Percentiles rank a stretch among this genome's conserved stretches.
These are phyloP conservation scores for Pythium chondricola DNA, from an alignment of 352 stramenopile genomes.

Conservation along the genomic window DNA sequence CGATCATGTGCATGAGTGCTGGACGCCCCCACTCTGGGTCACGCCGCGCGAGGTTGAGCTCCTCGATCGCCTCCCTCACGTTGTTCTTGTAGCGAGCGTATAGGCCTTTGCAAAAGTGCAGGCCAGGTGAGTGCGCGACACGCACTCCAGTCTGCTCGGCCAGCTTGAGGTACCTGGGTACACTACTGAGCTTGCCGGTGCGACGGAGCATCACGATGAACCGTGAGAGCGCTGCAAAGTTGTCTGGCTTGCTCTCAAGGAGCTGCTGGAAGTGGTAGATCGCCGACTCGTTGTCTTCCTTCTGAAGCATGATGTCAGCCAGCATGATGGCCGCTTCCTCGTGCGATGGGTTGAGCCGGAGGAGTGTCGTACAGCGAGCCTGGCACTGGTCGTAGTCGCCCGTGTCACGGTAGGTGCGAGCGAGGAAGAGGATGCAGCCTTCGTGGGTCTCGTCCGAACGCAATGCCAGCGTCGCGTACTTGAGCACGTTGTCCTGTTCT, in stretches of 20 bases:
- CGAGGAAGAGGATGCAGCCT: conserved; percentile 78
- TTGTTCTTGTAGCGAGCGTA: conserved; percentile 89
- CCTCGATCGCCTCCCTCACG: conserved; percentile 84
- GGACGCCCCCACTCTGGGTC: conserved; percentile 85
- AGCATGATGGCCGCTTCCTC: conserved; percentile 89
- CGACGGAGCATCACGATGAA: conserved; percentile 86
- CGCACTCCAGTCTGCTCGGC: conserved; percentile 66
- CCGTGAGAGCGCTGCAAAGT: conserved; percentile 85
- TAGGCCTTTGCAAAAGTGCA: conserved; percentile 90
- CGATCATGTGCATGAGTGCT: conserved; percentile 90
- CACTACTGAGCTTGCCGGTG: conserved; percentile 72
- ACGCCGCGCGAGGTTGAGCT: conserved; percentile 86
- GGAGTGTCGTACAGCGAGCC: conserved; percentile 69
- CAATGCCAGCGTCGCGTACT: conserved; percentile 74
- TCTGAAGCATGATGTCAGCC: conserved; percentile 85
- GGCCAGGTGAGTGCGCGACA: conserved; percentile 70
- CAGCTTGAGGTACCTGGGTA: conserved; percentile 71
- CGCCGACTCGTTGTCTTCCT: conserved; percentile 82
- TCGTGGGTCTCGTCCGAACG: conserved; percentile 79
- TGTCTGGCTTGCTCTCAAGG: conserved; percentile 84
- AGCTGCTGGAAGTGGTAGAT: conserved; percentile 89
- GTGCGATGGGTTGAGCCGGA: conserved; percentile 73
- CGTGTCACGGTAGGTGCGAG: conserved; percentile 55
- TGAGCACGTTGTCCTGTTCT: conserved; percentile 63
- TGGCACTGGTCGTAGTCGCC: conserved; percentile 86